phyloP scores from a whole-genome alignment of 106 monocot species.

The Apostasia shenzhenica region DNA sequence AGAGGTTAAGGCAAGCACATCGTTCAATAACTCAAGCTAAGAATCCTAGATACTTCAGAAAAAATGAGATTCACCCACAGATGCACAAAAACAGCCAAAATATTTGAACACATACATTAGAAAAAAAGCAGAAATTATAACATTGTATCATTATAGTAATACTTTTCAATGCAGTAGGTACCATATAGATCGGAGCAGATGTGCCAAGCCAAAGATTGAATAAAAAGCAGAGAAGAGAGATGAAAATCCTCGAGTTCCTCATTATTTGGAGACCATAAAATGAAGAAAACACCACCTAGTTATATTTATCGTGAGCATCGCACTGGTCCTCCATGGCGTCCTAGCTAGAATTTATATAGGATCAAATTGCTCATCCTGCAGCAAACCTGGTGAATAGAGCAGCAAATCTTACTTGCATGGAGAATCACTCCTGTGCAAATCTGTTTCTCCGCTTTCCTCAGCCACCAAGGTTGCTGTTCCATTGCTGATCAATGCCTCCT shows the following conservation, averaged over 20 bases:
- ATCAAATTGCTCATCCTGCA: background rate
- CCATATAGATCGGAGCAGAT: no score
- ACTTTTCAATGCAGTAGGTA: no score
- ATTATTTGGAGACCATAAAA: background rate
- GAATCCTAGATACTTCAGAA: no score
- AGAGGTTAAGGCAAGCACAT: no score
- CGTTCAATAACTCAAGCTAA: no score
- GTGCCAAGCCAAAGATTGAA: no score
- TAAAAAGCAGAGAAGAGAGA: background rate
- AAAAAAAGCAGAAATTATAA: no score
- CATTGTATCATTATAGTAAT: no score
- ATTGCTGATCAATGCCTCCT: slow-evolving; percentile 19
- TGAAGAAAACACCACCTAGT: no score
- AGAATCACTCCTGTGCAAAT: slow-evolving; percentile 10
- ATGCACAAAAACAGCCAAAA: no score
- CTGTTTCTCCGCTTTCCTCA: background rate
- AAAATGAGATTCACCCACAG: no score
- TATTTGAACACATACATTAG: no score
- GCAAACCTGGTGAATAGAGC: background rate
- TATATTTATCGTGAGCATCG: background rate
- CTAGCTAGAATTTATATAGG: background rate
- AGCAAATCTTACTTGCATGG: slow-evolving; percentile 15
- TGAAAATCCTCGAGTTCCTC: background rate
- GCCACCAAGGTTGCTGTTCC: background rate
- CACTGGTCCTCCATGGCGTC: background rate